Base-by-base conservation (phyloP, 2,329 filamentous ascomycete genomes). In the Arthrobotrys conoides region DNA sequence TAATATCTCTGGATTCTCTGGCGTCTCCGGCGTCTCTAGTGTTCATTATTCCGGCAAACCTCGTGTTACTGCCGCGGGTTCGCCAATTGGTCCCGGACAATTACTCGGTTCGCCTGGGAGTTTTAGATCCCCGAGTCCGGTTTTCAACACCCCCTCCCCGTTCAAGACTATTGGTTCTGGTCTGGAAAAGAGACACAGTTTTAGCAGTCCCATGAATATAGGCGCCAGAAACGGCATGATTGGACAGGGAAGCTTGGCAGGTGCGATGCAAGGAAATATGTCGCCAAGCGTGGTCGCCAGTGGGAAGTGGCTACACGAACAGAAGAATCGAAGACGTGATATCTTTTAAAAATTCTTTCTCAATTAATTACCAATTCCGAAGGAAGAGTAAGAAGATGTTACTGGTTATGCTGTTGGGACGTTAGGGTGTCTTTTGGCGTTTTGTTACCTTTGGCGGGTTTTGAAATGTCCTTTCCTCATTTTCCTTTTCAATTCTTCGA, bases 261-360 rank as follows among this genome's bases (percentile, higher is more conserved):
- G 63, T 2, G 27, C 48, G 4, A 38, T 72, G 18, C 59, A 51
- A 10, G 36, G 41, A 2, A 73, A 49, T 18, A 66, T 49, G 14
- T 72, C 68, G n/a, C 75, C 75, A 1, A 79, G 68, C 30, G 75
- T 79, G 20, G 68, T 79, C 9, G 75, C 75, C 5, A 73, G 69
- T 18, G 63, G 53, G 53, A 79, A 79, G 38, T 79, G 75, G 75
- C 20, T 79, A 24, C 63, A 61, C 68, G 75, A 79, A 20, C 68
- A 79, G 64, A 51, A 61, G 48, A 79, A 79, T 44, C 51, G 69
- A 4, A 69, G 66, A 38, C 59, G 69, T 10, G 75, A 79, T 65
- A 51, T 72, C 33, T 72, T 72, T 16, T 79, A 69, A 59, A 27
- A 5, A 1, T 53, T 22, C 9, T 24, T 44, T 51, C 24, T 48